Evolutionary conservation across 2,329 filamentous ascomycete genomes (phyloP).

Genomic region (Corinectria fuckeliana): DNA sequence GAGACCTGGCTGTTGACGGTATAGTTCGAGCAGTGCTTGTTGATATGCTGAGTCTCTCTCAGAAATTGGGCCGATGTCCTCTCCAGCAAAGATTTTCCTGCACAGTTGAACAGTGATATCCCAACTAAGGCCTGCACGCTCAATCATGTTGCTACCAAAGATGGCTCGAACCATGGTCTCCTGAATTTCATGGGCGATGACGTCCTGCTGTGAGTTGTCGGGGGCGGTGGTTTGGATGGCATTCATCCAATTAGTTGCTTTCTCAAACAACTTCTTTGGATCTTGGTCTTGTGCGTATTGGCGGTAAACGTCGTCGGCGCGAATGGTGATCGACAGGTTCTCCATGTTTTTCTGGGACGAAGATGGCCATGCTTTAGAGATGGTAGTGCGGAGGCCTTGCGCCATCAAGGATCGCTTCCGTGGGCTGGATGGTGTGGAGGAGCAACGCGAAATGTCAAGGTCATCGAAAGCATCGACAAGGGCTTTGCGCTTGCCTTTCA

Average conservation of each 20-base stretch:
- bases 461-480: neutral
- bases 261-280: conserved; percentile 20
- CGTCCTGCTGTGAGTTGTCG: conserved; percentile 3
- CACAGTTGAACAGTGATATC: conserved; percentile 29
- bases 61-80: conserved; percentile 5
- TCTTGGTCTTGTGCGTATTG: conserved; percentile 13
- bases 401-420: neutral
- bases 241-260: neutral
- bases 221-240: neutral
- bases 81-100: conserved; percentile 16
- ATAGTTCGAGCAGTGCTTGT: conserved; percentile 6
- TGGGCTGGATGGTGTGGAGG: neutral
- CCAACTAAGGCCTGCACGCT: conserved; percentile 24
- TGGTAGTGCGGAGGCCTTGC: neutral
- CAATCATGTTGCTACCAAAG: conserved; percentile 38
- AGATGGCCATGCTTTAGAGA: neutral
- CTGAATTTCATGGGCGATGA: conserved; percentile 17
- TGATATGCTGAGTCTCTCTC: conserved; percentile 6
- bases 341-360: neutral
- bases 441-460: neutral
- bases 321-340: conserved; percentile 4
- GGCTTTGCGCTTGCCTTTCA: neutral
- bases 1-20: neutral
- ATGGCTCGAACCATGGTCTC: conserved; percentile 28
- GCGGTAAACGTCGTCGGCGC: conserved; percentile 11